These are phyloP conservation scores for Pseudogymnoascus sp. DNA, from an alignment of 2,329 filamentous ascomycete species.

Conservation along the genomic window DNA sequence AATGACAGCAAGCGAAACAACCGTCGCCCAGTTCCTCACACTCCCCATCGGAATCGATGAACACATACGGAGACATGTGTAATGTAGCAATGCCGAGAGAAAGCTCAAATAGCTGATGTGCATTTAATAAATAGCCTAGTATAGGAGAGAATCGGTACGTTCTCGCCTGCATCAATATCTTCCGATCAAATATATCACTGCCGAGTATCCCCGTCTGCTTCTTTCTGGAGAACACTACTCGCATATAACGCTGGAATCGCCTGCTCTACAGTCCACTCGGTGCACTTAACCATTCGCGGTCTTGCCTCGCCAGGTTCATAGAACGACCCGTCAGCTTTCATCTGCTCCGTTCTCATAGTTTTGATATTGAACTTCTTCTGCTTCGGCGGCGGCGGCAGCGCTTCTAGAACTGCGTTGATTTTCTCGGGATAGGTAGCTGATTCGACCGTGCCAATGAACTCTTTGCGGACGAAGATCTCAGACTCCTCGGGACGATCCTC, in stretches of 20 bases:
- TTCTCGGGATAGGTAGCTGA: constrained; percentile 10
- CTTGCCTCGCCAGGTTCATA: constrained; percentile 7
- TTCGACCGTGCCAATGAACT: background rate
- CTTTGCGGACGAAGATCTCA: background rate
- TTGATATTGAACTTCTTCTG: constrained; percentile 11
- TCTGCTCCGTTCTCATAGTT: constrained; percentile 9
- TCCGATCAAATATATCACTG: background rate
- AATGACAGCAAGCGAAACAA: background rate
- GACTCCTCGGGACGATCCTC: background rate
- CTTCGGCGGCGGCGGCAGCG: constrained; percentile 13
- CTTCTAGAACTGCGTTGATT: constrained; percentile 9
- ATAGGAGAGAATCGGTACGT: background rate
- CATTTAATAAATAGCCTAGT: too few species aligned
- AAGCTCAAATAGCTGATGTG: background rate
- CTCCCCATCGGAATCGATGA: too few species aligned
- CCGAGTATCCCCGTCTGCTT: background rate
- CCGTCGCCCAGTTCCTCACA: too few species aligned
- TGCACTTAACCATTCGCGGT: constrained; percentile 16
- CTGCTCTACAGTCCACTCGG: constrained; percentile 15
- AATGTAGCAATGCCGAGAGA: too few species aligned
- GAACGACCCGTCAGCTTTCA: background rate
- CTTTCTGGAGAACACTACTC: background rate
- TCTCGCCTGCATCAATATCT: background rate
- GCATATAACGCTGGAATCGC: constrained; percentile 16
- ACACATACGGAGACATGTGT: too few species aligned